Evolutionary conservation across 2,329 filamentous ascomycete genomes (phyloP).

Genomic region (Dothideomycetes sp.): DNA sequence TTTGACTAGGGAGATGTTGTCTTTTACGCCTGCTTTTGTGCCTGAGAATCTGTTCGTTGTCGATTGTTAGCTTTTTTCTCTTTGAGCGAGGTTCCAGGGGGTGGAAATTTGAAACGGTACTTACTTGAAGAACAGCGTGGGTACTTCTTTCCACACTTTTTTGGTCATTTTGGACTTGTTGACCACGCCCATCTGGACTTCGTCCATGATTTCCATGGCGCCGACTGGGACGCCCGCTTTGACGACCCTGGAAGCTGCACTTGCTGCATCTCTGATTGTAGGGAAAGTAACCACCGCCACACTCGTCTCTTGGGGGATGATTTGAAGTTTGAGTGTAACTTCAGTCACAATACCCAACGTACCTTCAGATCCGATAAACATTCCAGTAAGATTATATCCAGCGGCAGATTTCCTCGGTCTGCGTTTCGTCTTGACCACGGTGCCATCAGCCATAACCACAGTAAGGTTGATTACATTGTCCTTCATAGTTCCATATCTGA

Average conservation of each 20-base stretch:
- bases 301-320: conserved; percentile 64
- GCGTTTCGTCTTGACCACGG: conserved; percentile 66
- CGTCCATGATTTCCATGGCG: conserved; percentile 80
- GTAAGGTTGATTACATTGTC: conserved; percentile 81
- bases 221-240: conserved; percentile 63
- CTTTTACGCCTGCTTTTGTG: conserved; percentile 64
- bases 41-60: conserved; percentile 52
- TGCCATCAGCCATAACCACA: conserved; percentile 69
- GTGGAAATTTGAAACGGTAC: conserved; percentile 14
- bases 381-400: conserved; percentile 70
- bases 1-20: conserved; percentile 64
- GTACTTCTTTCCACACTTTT: conserved; percentile 64
- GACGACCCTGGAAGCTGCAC: conserved; percentile 67
- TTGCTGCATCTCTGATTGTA: conserved; percentile 64
- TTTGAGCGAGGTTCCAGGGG: not conserved
- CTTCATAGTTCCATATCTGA: conserved; percentile 78
- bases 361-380: conserved; percentile 76
- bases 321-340: conserved; percentile 69
- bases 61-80: not conserved
- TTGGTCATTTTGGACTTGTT: conserved; percentile 64
- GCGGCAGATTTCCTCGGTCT: conserved; percentile 72
- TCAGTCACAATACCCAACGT: conserved; percentile 75
- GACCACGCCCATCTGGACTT: conserved; percentile 76
- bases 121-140: conserved; percentile 74
- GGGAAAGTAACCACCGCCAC: conserved; percentile 76